Base-by-base conservation (phyloP, 257 asterid genomes). In the Solanum sparsipilum region DNA sequence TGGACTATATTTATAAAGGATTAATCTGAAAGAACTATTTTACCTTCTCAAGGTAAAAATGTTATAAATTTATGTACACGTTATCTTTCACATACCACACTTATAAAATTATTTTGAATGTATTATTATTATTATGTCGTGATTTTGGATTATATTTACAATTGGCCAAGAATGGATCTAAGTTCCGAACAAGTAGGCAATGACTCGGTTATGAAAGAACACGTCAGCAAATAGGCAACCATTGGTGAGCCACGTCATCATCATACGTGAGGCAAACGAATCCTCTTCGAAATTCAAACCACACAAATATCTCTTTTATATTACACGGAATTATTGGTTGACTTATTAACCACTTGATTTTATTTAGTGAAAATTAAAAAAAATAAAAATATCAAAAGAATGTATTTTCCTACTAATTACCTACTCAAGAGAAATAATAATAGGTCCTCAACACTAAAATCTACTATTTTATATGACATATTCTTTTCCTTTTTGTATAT, bases 301-400 rank as follows among this genome's bases (percentile, higher is more conserved):
- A 82, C 91, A 89, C 94, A 91, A 34, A 72, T 27, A 32, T 39
- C 83, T 6, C 83, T 13, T 84, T 68, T 12, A 65, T 87, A 89
- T 46, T 52, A 86, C 88, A 89, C 93, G 86, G 90, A 92, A 92
- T 90, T 87, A 79, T 88, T 72, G 85, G 63, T 91, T 93, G 94
- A 93, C 95, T 91, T 20, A 48, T 7, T 16, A 48, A 9, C 88
- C 88, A 86, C 88, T 87, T 86, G 65, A 84, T 76, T 48, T 88
- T 73, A 88, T 38, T 72, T 27, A 27, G 27, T 31, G 75, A 20
- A 76, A 65, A 4, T 7, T 10, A 70, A 32, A 38, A 56, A 18
- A 12, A 12, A 6, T n/a, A 13, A 25, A 35, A 21, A n/a, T 3
- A 71, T 36, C 84, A 72, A 32, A 72, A 56, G 84, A 84, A 46